phyloP scores from a whole-genome alignment of 768 basidiomycete genomes.

The Xerocomus spinulosus region DNA sequence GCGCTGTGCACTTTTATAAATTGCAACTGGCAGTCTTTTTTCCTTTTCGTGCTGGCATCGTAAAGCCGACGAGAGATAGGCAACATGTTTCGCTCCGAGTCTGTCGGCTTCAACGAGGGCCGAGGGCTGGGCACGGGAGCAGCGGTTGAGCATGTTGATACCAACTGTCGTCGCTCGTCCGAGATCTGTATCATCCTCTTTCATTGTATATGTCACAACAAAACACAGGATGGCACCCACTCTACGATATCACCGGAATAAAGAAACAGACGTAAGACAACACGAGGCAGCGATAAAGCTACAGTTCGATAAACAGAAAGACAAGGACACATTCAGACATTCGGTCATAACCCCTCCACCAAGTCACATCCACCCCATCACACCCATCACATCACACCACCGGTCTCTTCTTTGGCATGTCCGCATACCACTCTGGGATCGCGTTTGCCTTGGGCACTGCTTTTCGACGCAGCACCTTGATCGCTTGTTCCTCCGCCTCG shows the following conservation, averaged over 20 bases:
- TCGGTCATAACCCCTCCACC: conserved; percentile 8
- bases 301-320: background rate
- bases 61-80: too few relatives aligned
- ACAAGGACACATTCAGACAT: background rate
- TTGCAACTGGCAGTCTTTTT: too few relatives aligned
- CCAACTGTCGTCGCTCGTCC: too few relatives aligned
- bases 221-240: background rate
- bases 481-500: conserved; percentile 55
- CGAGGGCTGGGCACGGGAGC: background rate
- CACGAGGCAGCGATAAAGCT: conserved; percentile 17
- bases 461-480: conserved; percentile 56
- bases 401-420: conserved; percentile 53
- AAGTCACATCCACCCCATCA: conserved; percentile 11
- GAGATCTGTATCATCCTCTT: too few relatives aligned
- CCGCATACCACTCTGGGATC: conserved; percentile 75
- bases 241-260: background rate
- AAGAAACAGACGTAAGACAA: conserved; percentile 10
- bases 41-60: too few relatives aligned
- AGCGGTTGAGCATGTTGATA: too few relatives aligned
- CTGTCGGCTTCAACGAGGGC: background rate
- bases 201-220: too few relatives aligned
- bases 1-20: too few relatives aligned
- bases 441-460: conserved; percentile 66
- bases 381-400: conserved; percentile 14
- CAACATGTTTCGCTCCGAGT: too few relatives aligned